phyloP scores from a whole-genome alignment of 2,329 filamentous ascomycete species.

The Domatiomyces globalis region DNA sequence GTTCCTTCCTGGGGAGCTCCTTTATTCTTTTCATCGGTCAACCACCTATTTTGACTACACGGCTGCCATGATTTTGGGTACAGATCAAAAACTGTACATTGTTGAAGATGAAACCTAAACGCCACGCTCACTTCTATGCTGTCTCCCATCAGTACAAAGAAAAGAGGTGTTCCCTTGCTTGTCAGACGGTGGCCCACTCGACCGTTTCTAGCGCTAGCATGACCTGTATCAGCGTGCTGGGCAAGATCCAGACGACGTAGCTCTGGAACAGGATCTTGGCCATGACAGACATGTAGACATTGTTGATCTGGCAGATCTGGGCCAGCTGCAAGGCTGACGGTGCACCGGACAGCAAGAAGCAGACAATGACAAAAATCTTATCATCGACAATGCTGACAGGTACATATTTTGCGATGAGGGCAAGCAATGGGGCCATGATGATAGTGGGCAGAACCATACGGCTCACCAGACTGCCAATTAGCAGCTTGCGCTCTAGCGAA shows the following conservation, averaged over 20 bases:
- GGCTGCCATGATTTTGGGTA: background rate
- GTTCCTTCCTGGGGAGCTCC: too few species aligned
- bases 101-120: background rate
- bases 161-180: conserved; percentile 37
- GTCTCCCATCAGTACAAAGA: background rate
- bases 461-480: conserved; percentile 71
- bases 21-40: too few species aligned
- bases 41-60: background rate
- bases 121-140: background rate
- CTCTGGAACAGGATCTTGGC: conserved; percentile 86
- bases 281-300: conserved; percentile 91
- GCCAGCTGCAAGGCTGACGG: conserved; percentile 87
- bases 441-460: conserved; percentile 86
- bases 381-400: conserved; percentile 91
- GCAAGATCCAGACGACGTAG: conserved; percentile 93
- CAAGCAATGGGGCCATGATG: conserved; percentile 82
- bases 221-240: conserved; percentile 79
- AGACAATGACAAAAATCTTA: conserved; percentile 95
- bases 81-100: background rate
- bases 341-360: conserved; percentile 87
- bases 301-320: conserved; percentile 97
- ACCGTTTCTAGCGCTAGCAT: conserved; percentile 85
- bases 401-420: conserved; percentile 75
- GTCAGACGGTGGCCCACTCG: conserved; percentile 58
- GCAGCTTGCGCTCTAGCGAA: conserved; percentile 55